Evolutionary conservation across 306 rosid genomes (phyloP), one percentile per base, ranked within the genome.

Genomic region (Quercus rubra): DNA sequence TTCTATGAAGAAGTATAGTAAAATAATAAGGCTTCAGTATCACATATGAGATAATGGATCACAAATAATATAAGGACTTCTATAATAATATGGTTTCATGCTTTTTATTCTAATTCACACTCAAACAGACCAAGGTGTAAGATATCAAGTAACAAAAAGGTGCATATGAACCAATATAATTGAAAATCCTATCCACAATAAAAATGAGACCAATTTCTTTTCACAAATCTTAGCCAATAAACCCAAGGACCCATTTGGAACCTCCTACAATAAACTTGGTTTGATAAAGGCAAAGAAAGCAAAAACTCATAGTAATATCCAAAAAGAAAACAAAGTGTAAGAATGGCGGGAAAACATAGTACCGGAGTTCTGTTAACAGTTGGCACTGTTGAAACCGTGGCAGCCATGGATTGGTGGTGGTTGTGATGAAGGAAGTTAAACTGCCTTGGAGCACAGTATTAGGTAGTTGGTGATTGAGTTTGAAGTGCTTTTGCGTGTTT

Each of bases 311-410:
- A 23, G 66, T 27, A 59, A 8, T 23, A 20, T 59, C 54, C 54
- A 23, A 59, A 21, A 12, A 55, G 25, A 23, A 31, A 61, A 55
- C 9, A 11, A 43, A 23, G 25, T 18, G 2, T 23, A 35, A 17
- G 76, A n/a, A 6, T 74, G 62, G 80, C 28, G 68, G 71, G 71
- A 69, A 77, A 66, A 18, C 4, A 38, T 4, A 12, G 77, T 81
- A 81, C 86, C 17, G 76, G 79, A 7, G 86, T 57, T 71, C 78
- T 52, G 83, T 49, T 82, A 10, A 82, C 64, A 10, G 79, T 31
- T 78, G 83, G 83, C 35, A 75, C 66, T 27, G 81, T 78, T 35
- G 88, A 74, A 70, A 85, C 73, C 33, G 88, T 49, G 67, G 86
- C 35, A 76, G 83, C 83, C 88, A 85, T 85, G 83, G 86, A 49